Evolutionary conservation across 495 filamentous ascomycete genomes (phyloP).

Genomic region (Achaetomiella virescens): DNA sequence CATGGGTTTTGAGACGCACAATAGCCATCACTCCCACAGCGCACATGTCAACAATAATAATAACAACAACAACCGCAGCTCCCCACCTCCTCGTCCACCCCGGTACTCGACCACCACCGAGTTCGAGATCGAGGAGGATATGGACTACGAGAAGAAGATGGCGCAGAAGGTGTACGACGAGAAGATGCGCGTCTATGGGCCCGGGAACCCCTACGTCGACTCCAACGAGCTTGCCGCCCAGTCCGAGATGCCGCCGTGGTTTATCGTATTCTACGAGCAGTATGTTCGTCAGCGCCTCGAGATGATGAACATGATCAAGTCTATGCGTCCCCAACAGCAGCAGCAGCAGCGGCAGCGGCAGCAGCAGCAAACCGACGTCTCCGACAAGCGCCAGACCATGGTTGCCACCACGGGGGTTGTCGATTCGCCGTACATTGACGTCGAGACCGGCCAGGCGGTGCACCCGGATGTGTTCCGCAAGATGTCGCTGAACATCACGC

Average conservation of each 20-base stretch:
- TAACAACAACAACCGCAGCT: background rate
- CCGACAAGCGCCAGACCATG: conserved; percentile 23
- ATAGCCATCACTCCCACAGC: conserved; percentile 1
- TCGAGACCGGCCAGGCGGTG: conserved; percentile 36
- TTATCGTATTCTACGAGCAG: conserved; percentile 50
- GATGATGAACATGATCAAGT: conserved; percentile 42
- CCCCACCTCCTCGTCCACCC: conserved; percentile 23
- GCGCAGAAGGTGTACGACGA: conserved; percentile 35
- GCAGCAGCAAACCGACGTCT: background rate
- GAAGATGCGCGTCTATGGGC: conserved; percentile 12
- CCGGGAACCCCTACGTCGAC: conserved; percentile 22
- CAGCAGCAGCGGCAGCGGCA: too few relatives aligned
- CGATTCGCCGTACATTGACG: conserved; percentile 33
- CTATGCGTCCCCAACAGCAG: conserved; percentile 3
- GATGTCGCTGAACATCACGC: conserved; percentile 48
- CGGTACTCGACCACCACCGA: conserved; percentile 23
- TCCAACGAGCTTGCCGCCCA: conserved; percentile 21
- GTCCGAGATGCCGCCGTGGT: conserved; percentile 51
- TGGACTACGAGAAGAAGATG: conserved; percentile 38
- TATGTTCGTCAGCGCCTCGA: conserved; percentile 48
- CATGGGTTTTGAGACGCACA: conserved; percentile 34
- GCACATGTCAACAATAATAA: background rate
- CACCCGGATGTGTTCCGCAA: conserved; percentile 42
- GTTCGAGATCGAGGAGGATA: conserved; percentile 32
- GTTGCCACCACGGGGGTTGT: conserved; percentile 4